Evolutionary conservation across 176 grass and related monocot genomes (phyloP).

Genomic region (Triticum turgidum): DNA sequence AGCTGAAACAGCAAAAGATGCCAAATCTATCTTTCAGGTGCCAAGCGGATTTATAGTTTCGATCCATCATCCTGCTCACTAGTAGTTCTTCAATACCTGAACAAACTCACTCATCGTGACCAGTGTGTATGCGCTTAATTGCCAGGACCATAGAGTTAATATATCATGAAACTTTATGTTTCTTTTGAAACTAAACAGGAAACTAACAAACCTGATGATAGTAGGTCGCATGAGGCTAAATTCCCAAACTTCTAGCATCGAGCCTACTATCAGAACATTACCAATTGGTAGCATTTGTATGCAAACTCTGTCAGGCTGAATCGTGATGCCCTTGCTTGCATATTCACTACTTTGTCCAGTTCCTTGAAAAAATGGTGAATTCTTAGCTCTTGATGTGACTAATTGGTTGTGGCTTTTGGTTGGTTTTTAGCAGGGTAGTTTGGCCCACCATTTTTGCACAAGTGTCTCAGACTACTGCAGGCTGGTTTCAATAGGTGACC

Average conservation of each 20-base stretch:
- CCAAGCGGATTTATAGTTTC: neutral
- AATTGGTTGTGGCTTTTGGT: neutral
- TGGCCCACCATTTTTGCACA: neutral
- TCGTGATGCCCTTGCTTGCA: neutral
- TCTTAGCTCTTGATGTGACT: neutral
- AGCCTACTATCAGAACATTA: neutral
- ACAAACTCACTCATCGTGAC: neutral
- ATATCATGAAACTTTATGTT: neutral
- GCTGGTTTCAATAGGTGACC: neutral
- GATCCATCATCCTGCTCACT: neutral
- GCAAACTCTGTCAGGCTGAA: too few species aligned
- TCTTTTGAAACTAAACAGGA: neutral
- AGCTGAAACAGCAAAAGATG: constrained; percentile 57
- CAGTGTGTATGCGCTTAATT: neutral
- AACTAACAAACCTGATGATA: constrained; percentile 10
- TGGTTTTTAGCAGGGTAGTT: neutral
- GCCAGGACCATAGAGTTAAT: neutral
- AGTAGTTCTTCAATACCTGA: neutral
- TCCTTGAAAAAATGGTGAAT: neutral
- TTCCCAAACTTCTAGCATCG: neutral
- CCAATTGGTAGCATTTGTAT: neutral
- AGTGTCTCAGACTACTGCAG: neutral
- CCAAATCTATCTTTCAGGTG: constrained; percentile 80
- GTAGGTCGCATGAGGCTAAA: neutral
- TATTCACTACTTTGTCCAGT: neutral